Conservation (phyloP, 1,284 basidiomycete species). For the Farysia itapuensis region DNA sequence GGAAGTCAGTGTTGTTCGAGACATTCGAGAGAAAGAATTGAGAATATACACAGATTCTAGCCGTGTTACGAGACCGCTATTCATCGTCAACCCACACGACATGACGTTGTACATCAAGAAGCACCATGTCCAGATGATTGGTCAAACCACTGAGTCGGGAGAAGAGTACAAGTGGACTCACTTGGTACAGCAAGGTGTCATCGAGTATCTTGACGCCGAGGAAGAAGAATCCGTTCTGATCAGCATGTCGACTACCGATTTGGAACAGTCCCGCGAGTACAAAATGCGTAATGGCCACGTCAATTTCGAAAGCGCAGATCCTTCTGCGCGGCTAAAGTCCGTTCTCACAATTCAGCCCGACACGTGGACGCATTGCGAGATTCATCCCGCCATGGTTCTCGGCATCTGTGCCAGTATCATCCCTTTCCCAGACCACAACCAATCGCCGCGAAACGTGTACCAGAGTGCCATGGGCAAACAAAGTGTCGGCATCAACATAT, state of each 20-base stretch:
- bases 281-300: slow-evolving; percentile 65
- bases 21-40: slow-evolving; percentile 93
- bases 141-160: slow-evolving; percentile 51
- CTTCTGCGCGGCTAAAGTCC: slow-evolving; percentile 75
- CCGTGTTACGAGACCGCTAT: slow-evolving; percentile 91
- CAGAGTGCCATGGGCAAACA: slow-evolving; percentile 95
- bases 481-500: slow-evolving; percentile 97
- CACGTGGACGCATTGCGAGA: slow-evolving; percentile 97
- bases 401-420: slow-evolving; percentile 98
- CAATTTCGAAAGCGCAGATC: slow-evolving; percentile 73
- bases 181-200: slow-evolving; percentile 80
- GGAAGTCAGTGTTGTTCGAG: slow-evolving; percentile 94
- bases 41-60: slow-evolving; percentile 95
- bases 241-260: slow-evolving; percentile 93
- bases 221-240: slow-evolving; percentile 99
- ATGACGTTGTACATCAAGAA: slow-evolving; percentile 74
- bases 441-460: slow-evolving; percentile 99
- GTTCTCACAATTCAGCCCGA: slow-evolving; percentile 48
- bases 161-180: slow-evolving; percentile 74
- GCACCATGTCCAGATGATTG: slow-evolving; percentile 77
- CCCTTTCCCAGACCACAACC: slow-evolving; percentile 99
- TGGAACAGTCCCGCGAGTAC: slow-evolving; percentile 68
- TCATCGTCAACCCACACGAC: slow-evolving; percentile 86
- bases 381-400: slow-evolving; percentile 98
- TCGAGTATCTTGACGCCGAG: slow-evolving; percentile 95